A percentile compares a stretch with the other conserved stretches of the same genome.
phyloP scores from a whole-genome alignment of 106 monocot genomes.

The Agapanthus africanus region DNA sequence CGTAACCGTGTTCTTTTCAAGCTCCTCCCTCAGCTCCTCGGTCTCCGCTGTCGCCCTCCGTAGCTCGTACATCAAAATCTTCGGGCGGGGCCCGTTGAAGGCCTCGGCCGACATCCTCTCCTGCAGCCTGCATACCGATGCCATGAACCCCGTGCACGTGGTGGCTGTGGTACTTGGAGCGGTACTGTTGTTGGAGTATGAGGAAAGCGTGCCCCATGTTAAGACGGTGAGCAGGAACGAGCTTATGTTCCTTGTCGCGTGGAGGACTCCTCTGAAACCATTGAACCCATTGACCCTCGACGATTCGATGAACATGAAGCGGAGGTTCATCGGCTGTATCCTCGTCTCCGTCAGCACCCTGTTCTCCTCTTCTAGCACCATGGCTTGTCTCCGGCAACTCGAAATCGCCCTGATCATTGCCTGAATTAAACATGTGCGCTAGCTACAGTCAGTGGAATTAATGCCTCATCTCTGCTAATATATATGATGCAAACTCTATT shows the following conservation, averaged over 20 bases:
- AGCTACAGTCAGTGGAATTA: too few relatives aligned
- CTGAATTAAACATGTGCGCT: too few relatives aligned
- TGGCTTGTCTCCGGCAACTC: constrained; percentile 34
- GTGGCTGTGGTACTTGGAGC: background rate
- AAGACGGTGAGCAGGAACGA: constrained; percentile 56
- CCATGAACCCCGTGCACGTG: constrained; percentile 35
- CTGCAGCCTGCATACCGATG: constrained; percentile 46
- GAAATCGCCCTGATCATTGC: constrained; percentile 51
- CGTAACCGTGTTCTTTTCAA: constrained; percentile 30
- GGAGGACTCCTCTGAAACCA: constrained; percentile 77
- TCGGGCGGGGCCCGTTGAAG: constrained; percentile 7
- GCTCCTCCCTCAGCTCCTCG: constrained; percentile 43
- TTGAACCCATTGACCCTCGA: constrained; percentile 73
- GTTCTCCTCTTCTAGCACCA: constrained; percentile 58
- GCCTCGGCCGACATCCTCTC: constrained; percentile 38
- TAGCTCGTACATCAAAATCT: constrained; percentile 67
- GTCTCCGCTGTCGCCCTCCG: constrained; percentile 24
- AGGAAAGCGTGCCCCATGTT: constrained; percentile 57
- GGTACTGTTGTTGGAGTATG: constrained; percentile 10
- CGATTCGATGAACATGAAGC: constrained; percentile 17
- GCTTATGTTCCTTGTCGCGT: constrained; percentile 68
- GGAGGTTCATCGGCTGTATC: constrained; percentile 40
- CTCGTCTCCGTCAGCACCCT: constrained; percentile 34
- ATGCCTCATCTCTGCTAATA: too few relatives aligned
- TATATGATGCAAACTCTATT: too few relatives aligned